phyloP scores from a whole-genome alignment of 2,329 filamentous ascomycete species.

The Fusarium proliferatum region DNA sequence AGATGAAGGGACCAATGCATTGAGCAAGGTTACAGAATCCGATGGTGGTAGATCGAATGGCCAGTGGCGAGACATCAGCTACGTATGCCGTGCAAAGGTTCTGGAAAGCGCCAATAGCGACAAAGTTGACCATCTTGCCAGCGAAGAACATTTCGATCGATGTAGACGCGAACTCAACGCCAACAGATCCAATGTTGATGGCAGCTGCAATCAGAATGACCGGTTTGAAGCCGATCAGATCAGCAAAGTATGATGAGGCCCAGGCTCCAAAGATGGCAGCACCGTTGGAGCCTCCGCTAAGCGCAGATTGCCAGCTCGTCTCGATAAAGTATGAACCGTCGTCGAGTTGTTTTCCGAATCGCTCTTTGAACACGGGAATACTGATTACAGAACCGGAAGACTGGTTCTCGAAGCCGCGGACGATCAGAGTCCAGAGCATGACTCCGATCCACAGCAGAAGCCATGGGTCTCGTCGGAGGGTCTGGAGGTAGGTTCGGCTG shows the following conservation, averaged over 20 bases:
- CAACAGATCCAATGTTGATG: conserved; percentile 46
- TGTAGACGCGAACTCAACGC: conserved; percentile 46
- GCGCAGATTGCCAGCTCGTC: conserved; percentile 46
- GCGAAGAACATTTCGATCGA: conserved; percentile 47
- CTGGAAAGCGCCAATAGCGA: conserved; percentile 51
- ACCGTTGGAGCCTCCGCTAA: conserved; percentile 42
- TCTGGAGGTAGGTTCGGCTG: conserved; percentile 41
- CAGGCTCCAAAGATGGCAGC: conserved; percentile 42
- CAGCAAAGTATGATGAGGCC: conserved; percentile 41
- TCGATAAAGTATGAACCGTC: conserved; percentile 38
- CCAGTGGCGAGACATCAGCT: conserved; percentile 52
- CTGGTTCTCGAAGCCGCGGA: conserved; percentile 45
- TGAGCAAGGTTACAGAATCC: conserved; percentile 54
- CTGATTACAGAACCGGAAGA: conserved; percentile 40
- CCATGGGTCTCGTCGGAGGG: conserved; percentile 44
- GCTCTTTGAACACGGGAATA: conserved; percentile 33
- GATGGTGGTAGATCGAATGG: conserved; percentile 51
- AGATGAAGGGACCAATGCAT: conserved; percentile 53
- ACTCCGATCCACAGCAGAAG: conserved; percentile 47
- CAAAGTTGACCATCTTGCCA: conserved; percentile 47
- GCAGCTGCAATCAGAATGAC: conserved; percentile 28
- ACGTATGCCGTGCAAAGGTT: conserved; percentile 54
- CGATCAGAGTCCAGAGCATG: conserved; percentile 47
- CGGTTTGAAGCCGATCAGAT: conserved; percentile 41
- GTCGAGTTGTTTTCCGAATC: conserved; percentile 28